These are phyloP conservation scores for Colletotrichum lini DNA, from an alignment of 2,329 filamentous ascomycete species.

Conservation along the genomic window DNA sequence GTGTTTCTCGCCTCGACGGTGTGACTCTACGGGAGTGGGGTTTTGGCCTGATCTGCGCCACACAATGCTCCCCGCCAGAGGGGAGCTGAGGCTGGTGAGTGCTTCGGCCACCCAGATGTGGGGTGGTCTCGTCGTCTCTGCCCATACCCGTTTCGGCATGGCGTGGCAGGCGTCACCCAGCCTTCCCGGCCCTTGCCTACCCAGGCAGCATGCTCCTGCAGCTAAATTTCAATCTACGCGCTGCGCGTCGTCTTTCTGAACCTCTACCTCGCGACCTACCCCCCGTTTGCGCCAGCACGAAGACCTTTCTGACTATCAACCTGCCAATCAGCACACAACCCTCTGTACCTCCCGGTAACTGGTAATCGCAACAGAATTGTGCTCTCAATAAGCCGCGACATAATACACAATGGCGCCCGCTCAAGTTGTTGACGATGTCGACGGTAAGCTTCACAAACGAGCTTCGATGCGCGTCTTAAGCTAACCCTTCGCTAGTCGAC, in stretches of 20 bases:
- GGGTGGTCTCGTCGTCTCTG: not conserved
- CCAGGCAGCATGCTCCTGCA: constrained; percentile 6
- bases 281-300: constrained; percentile 31
- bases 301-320: constrained; percentile 25
- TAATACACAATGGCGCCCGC: constrained; percentile 60
- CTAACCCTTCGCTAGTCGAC: constrained; percentile 55
- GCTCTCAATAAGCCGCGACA: not conserved
- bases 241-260: constrained; percentile 28
- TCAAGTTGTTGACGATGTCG: constrained; percentile 64
- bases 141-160: constrained; percentile 12
- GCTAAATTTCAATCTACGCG: constrained; percentile 42
- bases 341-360: constrained; percentile 2
- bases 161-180: constrained; percentile 21
- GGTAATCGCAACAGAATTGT: not conserved
- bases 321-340: constrained; percentile 14
- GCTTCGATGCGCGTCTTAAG: constrained; percentile 12
- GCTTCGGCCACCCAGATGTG: constrained; percentile 9
- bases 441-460: constrained; percentile 54
- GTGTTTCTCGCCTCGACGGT: constrained; percentile 18
- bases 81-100: constrained; percentile 11
- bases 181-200: constrained; percentile 27
- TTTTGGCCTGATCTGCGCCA: constrained; percentile 20
- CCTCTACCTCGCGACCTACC: constrained; percentile 33
- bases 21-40: constrained; percentile 7
- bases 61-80: not conserved